Percentiles rank a stretch among this genome's conserved stretches.
Conservation (phyloP, 441 rosid genomes). For the Bruguiera hainesii region DNA sequence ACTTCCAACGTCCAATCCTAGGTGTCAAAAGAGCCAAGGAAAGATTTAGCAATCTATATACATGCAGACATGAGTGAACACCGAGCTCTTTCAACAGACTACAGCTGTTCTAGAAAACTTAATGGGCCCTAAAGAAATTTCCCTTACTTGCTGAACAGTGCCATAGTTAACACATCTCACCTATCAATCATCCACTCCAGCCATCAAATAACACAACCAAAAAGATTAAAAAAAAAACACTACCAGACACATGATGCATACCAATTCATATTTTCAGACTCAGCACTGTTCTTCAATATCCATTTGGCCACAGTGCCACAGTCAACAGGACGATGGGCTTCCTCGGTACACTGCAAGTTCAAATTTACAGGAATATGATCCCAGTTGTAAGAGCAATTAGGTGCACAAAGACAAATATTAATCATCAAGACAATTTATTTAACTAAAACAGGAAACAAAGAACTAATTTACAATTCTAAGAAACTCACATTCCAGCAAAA, state of each 20-base stretch:
- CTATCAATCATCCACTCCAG: neutral
- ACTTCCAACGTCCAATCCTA: neutral
- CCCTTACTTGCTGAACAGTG: neutral
- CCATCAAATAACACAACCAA: neutral
- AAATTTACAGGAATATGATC: neutral
- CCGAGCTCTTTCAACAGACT: neutral
- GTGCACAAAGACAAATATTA: neutral
- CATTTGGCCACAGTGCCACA: constrained; percentile 88
- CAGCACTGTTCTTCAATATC: constrained; percentile 94
- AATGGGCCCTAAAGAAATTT: neutral
- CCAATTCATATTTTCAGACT: constrained; percentile 99
- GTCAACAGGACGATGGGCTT: constrained; percentile 98
- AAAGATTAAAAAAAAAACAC: neutral
- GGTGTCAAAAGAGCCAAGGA: neutral
- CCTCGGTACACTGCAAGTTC: constrained; percentile 80
- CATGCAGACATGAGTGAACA: neutral
- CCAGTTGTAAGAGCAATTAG: constrained; percentile 1
- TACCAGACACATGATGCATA: constrained; percentile 23
- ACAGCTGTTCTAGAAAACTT: neutral
- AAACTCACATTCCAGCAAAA: constrained; percentile 95
- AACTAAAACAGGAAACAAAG: neutral
- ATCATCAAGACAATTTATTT: neutral
- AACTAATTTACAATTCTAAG: constrained; percentile 10
- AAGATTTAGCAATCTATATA: neutral
- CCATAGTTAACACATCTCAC: too few relatives aligned